These are phyloP conservation scores for Naganishia onofrii DNA, from an alignment of 768 basidiomycete species.

Conservation along the genomic window DNA sequence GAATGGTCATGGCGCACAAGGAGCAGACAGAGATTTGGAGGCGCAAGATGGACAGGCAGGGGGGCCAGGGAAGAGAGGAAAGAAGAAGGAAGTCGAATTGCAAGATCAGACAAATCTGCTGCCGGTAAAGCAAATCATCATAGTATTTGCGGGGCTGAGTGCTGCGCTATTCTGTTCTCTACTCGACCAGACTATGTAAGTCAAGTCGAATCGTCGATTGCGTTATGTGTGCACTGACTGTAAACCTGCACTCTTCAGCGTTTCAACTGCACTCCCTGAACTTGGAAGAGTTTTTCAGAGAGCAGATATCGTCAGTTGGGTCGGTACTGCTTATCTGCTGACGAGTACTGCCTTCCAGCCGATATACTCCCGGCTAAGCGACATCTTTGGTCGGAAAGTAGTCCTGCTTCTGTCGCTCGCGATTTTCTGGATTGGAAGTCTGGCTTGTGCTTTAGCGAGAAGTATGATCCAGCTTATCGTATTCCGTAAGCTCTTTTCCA, in stretches of 20 bases:
- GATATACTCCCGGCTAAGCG: slow-evolving; percentile 51
- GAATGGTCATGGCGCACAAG: background rate
- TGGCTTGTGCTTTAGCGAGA: slow-evolving; percentile 66
- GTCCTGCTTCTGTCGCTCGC: slow-evolving; percentile 61
- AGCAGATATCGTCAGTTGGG: slow-evolving; percentile 66
- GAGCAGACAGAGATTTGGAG: slow-evolving; percentile 6
- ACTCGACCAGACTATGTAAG: slow-evolving; percentile 66
- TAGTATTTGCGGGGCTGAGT: slow-evolving; percentile 64
- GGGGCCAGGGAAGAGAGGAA: background rate
- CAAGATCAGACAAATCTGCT: slow-evolving; percentile 77
- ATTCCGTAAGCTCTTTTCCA: slow-evolving; percentile 53
- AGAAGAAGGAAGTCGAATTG: slow-evolving; percentile 49
- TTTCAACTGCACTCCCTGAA: slow-evolving; percentile 71
- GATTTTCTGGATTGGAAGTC: slow-evolving; percentile 66
- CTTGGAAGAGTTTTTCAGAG: slow-evolving; percentile 67
- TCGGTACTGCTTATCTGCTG: slow-evolving; percentile 66
- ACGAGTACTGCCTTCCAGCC: slow-evolving; percentile 63
- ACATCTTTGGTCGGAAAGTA: slow-evolving; percentile 59
- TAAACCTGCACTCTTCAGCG: slow-evolving; percentile 38
- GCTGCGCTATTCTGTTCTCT: slow-evolving; percentile 64
- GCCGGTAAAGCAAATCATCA: slow-evolving; percentile 63
- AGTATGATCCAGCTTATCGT: slow-evolving; percentile 68
- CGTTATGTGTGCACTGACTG: slow-evolving; percentile 12
- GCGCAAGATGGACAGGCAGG: background rate
- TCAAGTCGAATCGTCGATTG: background rate